Base-by-base conservation (phyloP, 257 asterid genomes). In the Solanum pimpinellifolium region DNA sequence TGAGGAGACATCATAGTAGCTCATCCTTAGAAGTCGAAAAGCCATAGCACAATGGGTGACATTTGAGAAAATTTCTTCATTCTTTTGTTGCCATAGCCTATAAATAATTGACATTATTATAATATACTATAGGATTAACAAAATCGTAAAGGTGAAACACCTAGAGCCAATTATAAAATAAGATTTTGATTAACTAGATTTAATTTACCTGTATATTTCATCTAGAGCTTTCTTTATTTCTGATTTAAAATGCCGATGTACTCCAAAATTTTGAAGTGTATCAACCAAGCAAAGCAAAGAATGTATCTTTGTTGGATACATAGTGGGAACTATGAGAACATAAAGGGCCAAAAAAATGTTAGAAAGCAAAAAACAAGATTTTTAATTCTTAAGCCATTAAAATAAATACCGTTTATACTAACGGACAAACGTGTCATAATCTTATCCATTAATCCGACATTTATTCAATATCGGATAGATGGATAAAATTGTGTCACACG, bases 31-130 rank as follows among this genome's bases (percentile, higher is more conserved):
- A 46, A 88, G 92, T 46, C 95, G 88, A 87, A 93, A 93, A 52
- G 93, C 91, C 88, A 89, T 27, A 29, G 94, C 94, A 33, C 73
- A 85, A 85, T 86, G 84, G 20, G 82, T n/a, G 18, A 86, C 44
- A 31, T 89, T 89, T 10, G 84, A 49, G 52, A 87, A 87, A 15
- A 91, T 86, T 2, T 77, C 89, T 56, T 68, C 88, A 39, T 76
- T 89, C 62, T 68, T 89, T 73, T 25, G 77, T 42, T 85, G 88
- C 94, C 94, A 91, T 2, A 44, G 68, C 82, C 93, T 90, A 70
- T 65, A 39, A 39, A 60, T 23, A 23, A 74, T 74, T 4, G 12
- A 2, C 10, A 74, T 4, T 74, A 74, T 21, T 74, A 74, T 39
- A 12, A 33, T 33, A 33, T 74, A 37, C 41, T 3, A 68, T 31